Base-by-base conservation (phyloP, 306 rosid species). In the Fragaria vesca region DNA sequence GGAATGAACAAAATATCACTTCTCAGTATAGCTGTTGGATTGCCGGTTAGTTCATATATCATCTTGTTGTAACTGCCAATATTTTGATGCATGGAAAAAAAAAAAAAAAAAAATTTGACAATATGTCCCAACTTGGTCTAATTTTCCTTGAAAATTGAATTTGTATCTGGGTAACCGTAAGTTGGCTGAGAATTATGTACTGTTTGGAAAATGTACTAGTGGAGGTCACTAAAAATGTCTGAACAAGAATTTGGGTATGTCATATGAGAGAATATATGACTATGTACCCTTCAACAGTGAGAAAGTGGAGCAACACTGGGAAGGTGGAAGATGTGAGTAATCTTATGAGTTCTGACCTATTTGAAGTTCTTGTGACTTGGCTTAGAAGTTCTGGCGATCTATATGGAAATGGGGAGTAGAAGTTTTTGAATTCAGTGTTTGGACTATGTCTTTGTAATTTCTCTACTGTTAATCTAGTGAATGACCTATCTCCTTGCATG, bases 1-100 rank as follows among this genome's bases (percentile, higher is more conserved):
- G 91, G 91, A 78, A 30, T 42, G 15, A 87, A 87, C 74, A 82
- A 46, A 80, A 43, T 87, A 40, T 85, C 88, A 67, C 80, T 87
- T 51, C 83, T 87, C 46, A 85, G 87, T 69, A 57, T 87, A 48
- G 80, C 88, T 71, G 83, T 79, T 36, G 91, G 88, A 71, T 69
- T 87, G 72, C 82, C 85, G 40, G 90, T 87, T 66, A 84, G 84
- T 79, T 80, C 66, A 68, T 50, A 57, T 21, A 38, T 66, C 76
- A 36, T 4, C 15, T 34, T 55, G 61, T 40, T 17, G 17, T 57
- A 73, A 21, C 67, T 73, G 10, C 21, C 51, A n/a, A 12, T n/a
- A 8, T 38, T n/a, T 15, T 34, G 6, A 65, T 9, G 58, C 48
- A 24, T 18, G 20, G 26, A 24, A 62, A 45, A 57, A 0, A 34